Evolutionary conservation across 768 basidiomycete genomes (phyloP).

Genomic region (Omphalotus guepiniiformis): DNA sequence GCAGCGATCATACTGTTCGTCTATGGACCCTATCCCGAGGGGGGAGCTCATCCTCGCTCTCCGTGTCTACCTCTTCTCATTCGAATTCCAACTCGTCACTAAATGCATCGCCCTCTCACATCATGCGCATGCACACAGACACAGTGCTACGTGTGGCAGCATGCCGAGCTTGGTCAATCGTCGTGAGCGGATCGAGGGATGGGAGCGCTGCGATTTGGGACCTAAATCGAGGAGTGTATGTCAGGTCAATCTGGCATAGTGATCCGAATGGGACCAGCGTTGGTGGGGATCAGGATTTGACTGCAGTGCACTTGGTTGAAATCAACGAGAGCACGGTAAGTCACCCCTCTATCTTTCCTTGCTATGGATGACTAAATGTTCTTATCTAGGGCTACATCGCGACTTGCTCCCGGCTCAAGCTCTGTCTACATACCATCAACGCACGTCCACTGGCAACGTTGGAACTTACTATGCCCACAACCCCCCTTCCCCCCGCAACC

Average conservation of each 20-base stretch:
- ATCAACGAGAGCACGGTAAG: conserved; percentile 87
- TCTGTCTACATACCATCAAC: conserved; percentile 86
- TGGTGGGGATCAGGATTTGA: conserved; percentile 22
- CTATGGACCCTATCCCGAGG: conserved; percentile 66
- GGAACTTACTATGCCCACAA: conserved; percentile 53
- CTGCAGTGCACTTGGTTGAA: conserved; percentile 61
- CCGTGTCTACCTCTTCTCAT: too few relatives aligned
- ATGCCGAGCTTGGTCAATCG: conserved; percentile 78
- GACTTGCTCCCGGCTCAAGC: conserved; percentile 64
- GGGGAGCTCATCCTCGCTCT: conserved; percentile 19
- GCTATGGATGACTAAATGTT: background rate
- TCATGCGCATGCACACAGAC: conserved; percentile 77
- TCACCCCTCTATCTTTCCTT: conserved; percentile 11
- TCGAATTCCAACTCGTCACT: conserved; percentile 21
- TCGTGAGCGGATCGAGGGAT: conserved; percentile 80
- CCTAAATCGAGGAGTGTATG: conserved; percentile 77
- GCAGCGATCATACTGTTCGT: conserved; percentile 75
- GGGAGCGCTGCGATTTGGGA: conserved; percentile 90
- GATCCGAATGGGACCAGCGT: conserved; percentile 14
- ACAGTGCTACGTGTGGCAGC: conserved; percentile 65
- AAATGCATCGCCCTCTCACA: conserved; percentile 51
- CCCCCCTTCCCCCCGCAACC: conserved; percentile 39
- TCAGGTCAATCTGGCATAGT: conserved; percentile 75
- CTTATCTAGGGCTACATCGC: conserved; percentile 78
- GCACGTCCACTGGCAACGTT: conserved; percentile 70